Evolutionary conservation across 2,329 filamentous ascomycete species (phyloP), one percentile per base, ranked within the genome.

Genomic region (Calonectria leucothoes): DNA sequence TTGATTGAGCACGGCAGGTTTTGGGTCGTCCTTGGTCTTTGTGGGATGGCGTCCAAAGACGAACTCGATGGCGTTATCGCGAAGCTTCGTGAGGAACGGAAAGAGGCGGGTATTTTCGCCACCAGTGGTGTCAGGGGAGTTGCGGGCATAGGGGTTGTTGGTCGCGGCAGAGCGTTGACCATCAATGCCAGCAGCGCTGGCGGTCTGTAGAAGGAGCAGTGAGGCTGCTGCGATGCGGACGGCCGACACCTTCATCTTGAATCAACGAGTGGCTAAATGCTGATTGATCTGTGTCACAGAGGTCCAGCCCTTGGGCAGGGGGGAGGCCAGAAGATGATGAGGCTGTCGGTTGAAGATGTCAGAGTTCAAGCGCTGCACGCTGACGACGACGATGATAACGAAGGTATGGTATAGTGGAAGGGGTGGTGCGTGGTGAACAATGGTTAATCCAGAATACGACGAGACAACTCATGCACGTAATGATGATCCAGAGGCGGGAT

Each of bases 71-170:
- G 85, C 85, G 37, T 84, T 84, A 76, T 91, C 87, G 74, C 89
- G 87, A 51, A 91, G 78, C 84, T 87, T 88, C 37, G 86, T 87
- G 69, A 90, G 81, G 70, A 88, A 84, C 0, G 89, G 88, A 65
- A 90, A 90, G 59, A 86, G 73, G 31, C 69, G 75, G 6, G 71
- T 57, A n/a, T 78, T 78, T 57, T 73, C 68, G 48, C 70, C 76
- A 51, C 75, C 72, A 23, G 66, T 51, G 17, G 64, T 69, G 39
- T 66, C 45, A 25, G 66, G 72, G 39, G 72, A 23, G 52, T 77
- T 79, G 45, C 80, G 78, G 27, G 39, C 31, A 42, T 55, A 69
- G 14, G 66, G 70, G 66, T 72, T 69, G 61, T 70, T 66, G 49
- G 78, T 61, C 39, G 77, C 63, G 37, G 77, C 69, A 49, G 70